Evolutionary conservation across 257 asterid species (phyloP), one percentile per base, ranked within the genome.

Genomic region (Jasminum sambac): DNA sequence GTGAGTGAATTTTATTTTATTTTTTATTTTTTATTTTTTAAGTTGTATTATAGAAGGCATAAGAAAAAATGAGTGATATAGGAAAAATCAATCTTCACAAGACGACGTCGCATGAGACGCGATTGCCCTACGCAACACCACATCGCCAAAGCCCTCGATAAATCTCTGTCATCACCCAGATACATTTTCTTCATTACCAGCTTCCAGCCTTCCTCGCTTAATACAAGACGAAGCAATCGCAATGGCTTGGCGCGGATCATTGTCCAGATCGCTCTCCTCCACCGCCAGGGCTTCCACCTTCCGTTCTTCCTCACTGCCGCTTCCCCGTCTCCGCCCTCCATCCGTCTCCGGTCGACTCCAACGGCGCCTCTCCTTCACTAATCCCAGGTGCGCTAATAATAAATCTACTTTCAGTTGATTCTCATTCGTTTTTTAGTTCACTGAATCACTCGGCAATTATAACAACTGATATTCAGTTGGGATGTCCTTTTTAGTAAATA

Each of bases 241-340:
- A 72, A 93, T 93, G 98, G 96, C 98, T 82, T 90, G 90, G 92
- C 95, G 91, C 62, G 96, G 96, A 70, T 86, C 98, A 8, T 14
- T 90, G 69, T 82, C 91, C 78, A 82, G 96, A 80, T 83, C 98
- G 26, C 79, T 93, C 67, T 39, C 74, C 75, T 77, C 95, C 82
- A 72, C 90, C 63, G 87, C 87, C 16, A 81, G 94, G 74, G 72
- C 94, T 68, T 83, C 97, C 80, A 68, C 89, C 67, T 76, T 76
- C 83, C 95, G 97, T 62, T 80, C 95, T 11, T 78, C 96, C 40
- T 63, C 90, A 16, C 90, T 4, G 65, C 78, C 77, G 48, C 24
- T 78, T 0, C 68, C 67, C 61, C 86, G 84, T 79, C 72, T 79
- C 43, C 92, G 85, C 34, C 79, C 95, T 63, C 87, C 96, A 13